Evolutionary conservation across 768 basidiomycete species (phyloP).

Genomic region (Pholiota conissans): DNA sequence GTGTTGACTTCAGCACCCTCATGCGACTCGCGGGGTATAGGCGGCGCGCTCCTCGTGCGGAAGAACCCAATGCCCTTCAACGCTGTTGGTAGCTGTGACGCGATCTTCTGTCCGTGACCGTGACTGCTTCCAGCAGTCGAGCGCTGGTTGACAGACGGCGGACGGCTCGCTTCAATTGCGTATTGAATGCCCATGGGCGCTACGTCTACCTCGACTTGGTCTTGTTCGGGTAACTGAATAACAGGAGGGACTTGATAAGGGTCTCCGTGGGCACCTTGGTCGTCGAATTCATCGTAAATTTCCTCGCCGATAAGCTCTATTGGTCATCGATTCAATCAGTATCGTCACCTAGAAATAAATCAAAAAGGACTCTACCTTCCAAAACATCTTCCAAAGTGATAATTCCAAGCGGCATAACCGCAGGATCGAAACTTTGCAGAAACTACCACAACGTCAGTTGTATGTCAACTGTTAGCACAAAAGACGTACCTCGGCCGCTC

Average conservation of each 20-base stretch:
- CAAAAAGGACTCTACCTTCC: constrained; percentile 54
- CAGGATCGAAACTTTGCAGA: constrained; percentile 78
- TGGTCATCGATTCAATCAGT: neutral
- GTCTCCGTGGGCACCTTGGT: constrained; percentile 65
- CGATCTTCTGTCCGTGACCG: neutral
- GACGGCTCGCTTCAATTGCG: constrained; percentile 9
- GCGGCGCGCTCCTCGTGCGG: constrained; percentile 58
- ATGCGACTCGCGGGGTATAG: constrained; percentile 35
- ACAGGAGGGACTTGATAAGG: constrained; percentile 35
- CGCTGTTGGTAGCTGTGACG: constrained; percentile 37
- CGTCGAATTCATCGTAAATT: constrained; percentile 90
- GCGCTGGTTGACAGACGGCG: constrained; percentile 20
- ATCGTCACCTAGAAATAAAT: neutral
- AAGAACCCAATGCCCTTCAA: constrained; percentile 51
- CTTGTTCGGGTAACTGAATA: neutral
- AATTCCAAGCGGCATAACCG: constrained; percentile 84
- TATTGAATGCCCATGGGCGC: neutral
- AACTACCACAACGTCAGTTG: constrained; percentile 47
- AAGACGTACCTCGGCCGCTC: constrained; percentile 65
- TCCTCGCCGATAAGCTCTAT: constrained; percentile 94
- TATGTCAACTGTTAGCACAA: neutral
- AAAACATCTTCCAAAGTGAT: constrained; percentile 93
- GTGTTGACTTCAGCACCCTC: neutral
- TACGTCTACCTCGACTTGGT: neutral
- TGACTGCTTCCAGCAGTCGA: neutral